phyloP scores from a whole-genome alignment of 257 asterid species.

The Solanum piurae region DNA sequence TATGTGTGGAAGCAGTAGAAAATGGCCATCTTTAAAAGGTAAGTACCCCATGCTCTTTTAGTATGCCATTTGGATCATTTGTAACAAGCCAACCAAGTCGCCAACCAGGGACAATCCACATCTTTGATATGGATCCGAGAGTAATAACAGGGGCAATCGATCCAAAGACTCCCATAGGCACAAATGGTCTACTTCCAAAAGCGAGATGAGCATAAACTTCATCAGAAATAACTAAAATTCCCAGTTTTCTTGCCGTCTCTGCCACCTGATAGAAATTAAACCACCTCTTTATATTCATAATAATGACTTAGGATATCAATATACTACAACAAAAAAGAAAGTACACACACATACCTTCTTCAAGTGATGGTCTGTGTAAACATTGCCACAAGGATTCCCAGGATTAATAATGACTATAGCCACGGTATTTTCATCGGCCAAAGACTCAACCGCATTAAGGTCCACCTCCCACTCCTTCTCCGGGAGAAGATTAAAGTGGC shows the following conservation, averaged over 20 bases:
- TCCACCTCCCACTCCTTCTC: constrained; percentile 59
- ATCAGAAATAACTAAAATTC: constrained; percentile 53
- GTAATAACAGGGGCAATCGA: constrained; percentile 39
- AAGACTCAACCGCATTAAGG: constrained; percentile 41
- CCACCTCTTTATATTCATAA: not conserved
- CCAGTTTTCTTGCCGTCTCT: constrained; percentile 44
- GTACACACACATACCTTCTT: constrained; percentile 27
- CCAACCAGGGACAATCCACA: constrained; percentile 82
- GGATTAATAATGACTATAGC: constrained; percentile 66
- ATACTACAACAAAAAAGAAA: not conserved
- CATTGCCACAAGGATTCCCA: constrained; percentile 73
- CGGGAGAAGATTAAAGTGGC: constrained; percentile 52
- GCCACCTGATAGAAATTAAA: constrained; percentile 28
- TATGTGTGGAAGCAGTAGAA: too few species aligned
- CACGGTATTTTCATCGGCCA: constrained; percentile 57
- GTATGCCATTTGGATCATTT: constrained; percentile 50
- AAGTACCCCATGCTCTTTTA: constrained; percentile 40
- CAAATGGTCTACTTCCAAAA: constrained; percentile 36
- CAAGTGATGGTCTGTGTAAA: constrained; percentile 39
- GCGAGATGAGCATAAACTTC: constrained; percentile 57
- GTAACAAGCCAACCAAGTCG: constrained; percentile 58
- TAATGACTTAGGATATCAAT: not conserved
- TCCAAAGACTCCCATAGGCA: constrained; percentile 50
- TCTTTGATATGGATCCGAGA: constrained; percentile 59
- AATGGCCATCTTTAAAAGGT: not conserved